These are phyloP conservation scores for Porcisia hertigi DNA, from an alignment of 208 protist genomes.

Conservation along the genomic window DNA sequence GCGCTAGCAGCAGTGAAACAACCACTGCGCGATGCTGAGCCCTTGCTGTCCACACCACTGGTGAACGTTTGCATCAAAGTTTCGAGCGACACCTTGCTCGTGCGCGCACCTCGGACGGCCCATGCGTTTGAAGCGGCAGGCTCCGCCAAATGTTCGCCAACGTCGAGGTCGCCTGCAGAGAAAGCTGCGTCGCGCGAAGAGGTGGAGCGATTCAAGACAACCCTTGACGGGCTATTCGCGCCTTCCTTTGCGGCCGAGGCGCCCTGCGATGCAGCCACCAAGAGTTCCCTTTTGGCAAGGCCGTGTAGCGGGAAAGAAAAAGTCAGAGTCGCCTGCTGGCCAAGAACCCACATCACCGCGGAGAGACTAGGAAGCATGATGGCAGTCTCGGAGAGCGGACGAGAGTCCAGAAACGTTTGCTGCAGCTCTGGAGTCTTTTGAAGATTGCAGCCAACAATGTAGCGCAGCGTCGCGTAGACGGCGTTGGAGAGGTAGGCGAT, in stretches of 20 bases:
- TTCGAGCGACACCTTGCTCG: constrained; percentile 16
- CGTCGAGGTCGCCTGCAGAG: constrained; percentile 39
- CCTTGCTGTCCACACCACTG: not conserved
- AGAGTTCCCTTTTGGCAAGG: constrained; percentile 41
- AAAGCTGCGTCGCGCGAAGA: not conserved
- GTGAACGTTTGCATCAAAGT: constrained; percentile 7
- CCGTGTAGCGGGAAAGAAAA: constrained; percentile 60
- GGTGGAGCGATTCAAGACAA: not conserved
- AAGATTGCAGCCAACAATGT: constrained; percentile 80
- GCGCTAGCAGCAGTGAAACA: not conserved
- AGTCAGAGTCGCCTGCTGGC: constrained; percentile 33
- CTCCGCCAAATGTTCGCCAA: constrained; percentile 49
- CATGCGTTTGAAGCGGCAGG: constrained; percentile 37
- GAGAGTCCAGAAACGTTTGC: constrained; percentile 76
- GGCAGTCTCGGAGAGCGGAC: constrained; percentile 41
- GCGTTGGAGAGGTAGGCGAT: constrained; percentile 63
- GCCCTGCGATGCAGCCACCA: constrained; percentile 29
- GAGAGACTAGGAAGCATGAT: constrained; percentile 60
- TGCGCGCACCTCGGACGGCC: constrained; percentile 44
- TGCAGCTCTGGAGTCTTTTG: constrained; percentile 26
- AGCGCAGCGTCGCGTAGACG: constrained; percentile 71
- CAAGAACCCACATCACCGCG: constrained; percentile 75
- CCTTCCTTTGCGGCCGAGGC: not conserved
- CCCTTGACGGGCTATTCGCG: not conserved
- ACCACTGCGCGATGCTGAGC: not conserved